phyloP scores from a whole-genome alignment of 192 early-diverging fungal genomes.

The Radiomyces spectabilis region DNA sequence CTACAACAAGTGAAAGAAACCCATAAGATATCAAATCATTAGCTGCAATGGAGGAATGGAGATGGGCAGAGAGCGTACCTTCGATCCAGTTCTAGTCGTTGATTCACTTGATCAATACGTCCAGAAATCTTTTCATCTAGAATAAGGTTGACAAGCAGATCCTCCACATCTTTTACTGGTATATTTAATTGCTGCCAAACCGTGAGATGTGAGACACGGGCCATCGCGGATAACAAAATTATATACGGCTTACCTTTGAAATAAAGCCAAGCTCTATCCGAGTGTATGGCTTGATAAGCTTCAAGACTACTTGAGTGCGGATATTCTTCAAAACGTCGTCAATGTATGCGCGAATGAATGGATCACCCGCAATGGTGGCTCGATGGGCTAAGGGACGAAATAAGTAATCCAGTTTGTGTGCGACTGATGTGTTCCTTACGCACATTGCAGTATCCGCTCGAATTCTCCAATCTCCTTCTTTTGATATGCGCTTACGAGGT shows the following conservation, averaged over 20 bases:
- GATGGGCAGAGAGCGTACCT: conserved; percentile 40
- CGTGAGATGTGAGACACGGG: too few relatives aligned
- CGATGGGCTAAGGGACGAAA: conserved; percentile 43
- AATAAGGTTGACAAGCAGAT: conserved; percentile 80
- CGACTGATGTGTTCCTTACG: background rate
- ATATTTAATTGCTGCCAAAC: conserved; percentile 64
- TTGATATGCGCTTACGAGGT: conserved; percentile 87
- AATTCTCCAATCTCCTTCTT: conserved; percentile 80
- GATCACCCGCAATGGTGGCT: conserved; percentile 77
- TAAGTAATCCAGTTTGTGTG: background rate
- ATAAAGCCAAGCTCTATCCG: conserved; percentile 79
- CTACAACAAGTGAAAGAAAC: conserved; percentile 26
- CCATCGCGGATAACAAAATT: too few relatives aligned
- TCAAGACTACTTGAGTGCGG: conserved; percentile 82
- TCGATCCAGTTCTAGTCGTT: conserved; percentile 62
- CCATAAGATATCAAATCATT: background rate
- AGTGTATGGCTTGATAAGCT: conserved; percentile 87
- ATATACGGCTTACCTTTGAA: conserved; percentile 58
- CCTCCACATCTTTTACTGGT: conserved; percentile 69
- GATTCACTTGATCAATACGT: conserved; percentile 87
- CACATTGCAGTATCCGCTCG: conserved; percentile 73
- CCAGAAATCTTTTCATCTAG: conserved; percentile 82
- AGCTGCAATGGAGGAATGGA: too few relatives aligned
- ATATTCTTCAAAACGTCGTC: conserved; percentile 91
- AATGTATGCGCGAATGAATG: conserved; percentile 86